These are phyloP conservation scores for Xylaria sp. DNA, from an alignment of 2,329 filamentous ascomycete species.

Conservation along the genomic window DNA sequence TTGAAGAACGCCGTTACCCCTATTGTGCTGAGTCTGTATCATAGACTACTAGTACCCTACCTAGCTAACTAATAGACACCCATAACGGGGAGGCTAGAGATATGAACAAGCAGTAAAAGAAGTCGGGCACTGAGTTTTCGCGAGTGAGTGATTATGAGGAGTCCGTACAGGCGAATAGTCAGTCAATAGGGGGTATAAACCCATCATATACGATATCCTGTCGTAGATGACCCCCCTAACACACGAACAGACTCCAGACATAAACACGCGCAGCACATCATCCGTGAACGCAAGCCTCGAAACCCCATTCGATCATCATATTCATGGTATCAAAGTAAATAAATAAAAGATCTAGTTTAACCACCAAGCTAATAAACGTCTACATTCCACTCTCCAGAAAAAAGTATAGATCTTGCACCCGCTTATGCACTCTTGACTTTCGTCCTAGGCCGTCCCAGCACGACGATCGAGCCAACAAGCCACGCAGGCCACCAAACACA, in stretches of 20 bases:
- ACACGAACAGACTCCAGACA: too few relatives aligned
- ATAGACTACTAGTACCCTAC: not conserved
- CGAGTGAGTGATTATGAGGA: too few relatives aligned
- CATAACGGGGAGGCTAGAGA: constrained; percentile 6
- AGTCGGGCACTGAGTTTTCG: too few relatives aligned
- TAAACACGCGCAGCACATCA: too few relatives aligned
- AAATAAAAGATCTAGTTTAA: not conserved
- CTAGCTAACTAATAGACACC: constrained; percentile 11
- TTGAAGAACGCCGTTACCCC: too few relatives aligned
- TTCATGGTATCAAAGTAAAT: too few relatives aligned
- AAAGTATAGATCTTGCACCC: not conserved
- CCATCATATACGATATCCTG: too few relatives aligned
- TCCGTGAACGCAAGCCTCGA: too few relatives aligned
- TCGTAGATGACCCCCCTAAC: too few relatives aligned
- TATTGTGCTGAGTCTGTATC: constrained; percentile 8
- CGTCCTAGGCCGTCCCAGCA: constrained; percentile 38
- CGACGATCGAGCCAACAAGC: constrained; percentile 58
- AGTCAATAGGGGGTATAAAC: too few relatives aligned
- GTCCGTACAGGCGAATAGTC: too few relatives aligned
- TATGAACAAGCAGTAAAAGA: constrained; percentile 2
- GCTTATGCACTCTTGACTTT: constrained; percentile 19
- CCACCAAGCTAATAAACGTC: not conserved
- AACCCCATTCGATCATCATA: too few relatives aligned
- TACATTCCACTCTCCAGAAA: not conserved
- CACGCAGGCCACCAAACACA: constrained; percentile 94